Conservation (phyloP, 192 early-diverging fungal species). For the Mortierella claussenii region DNA sequence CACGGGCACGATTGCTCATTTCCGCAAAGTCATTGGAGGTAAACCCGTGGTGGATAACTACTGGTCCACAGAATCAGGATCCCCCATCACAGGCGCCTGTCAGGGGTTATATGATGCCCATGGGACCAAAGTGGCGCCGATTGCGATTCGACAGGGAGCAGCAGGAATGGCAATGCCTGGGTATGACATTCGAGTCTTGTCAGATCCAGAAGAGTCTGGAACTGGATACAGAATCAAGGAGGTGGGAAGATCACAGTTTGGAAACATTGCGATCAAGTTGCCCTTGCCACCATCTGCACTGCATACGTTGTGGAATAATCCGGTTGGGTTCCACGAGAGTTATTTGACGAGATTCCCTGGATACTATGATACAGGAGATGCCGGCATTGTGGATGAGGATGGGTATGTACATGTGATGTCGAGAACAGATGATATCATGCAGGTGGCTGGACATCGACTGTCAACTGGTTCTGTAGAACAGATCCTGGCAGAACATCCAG, state of each 20-base stretch:
- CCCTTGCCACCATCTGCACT: constrained; percentile 86
- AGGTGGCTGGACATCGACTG: constrained; percentile 88
- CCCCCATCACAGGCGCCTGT: constrained; percentile 80
- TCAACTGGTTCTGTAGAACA: constrained; percentile 84
- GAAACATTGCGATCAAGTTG: constrained; percentile 81
- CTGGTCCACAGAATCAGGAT: constrained; percentile 92
- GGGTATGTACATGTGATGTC: constrained; percentile 79
- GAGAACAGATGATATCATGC: constrained; percentile 83
- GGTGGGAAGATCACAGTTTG: constrained; percentile 69
- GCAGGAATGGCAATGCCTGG: constrained; percentile 85
- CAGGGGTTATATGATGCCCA: constrained; percentile 60
- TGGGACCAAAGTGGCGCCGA: constrained; percentile 43
- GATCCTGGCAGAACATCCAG: constrained; percentile 71
- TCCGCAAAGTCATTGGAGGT: constrained; percentile 54
- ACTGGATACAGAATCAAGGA: constrained; percentile 22
- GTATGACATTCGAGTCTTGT: constrained; percentile 73
- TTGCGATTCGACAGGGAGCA: constrained; percentile 69
- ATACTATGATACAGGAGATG: constrained; percentile 85
- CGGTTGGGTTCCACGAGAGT: constrained; percentile 71
- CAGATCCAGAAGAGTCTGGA: constrained; percentile 59
- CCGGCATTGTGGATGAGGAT: constrained; percentile 80
- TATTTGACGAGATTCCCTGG: constrained; percentile 85
- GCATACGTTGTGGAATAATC: constrained; percentile 83
- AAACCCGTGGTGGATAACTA: constrained; percentile 84
- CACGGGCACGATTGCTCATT: constrained; percentile 76